Evolutionary conservation across 345 rosid genomes (phyloP).

Genomic region (Leavenworthia alabamica): DNA sequence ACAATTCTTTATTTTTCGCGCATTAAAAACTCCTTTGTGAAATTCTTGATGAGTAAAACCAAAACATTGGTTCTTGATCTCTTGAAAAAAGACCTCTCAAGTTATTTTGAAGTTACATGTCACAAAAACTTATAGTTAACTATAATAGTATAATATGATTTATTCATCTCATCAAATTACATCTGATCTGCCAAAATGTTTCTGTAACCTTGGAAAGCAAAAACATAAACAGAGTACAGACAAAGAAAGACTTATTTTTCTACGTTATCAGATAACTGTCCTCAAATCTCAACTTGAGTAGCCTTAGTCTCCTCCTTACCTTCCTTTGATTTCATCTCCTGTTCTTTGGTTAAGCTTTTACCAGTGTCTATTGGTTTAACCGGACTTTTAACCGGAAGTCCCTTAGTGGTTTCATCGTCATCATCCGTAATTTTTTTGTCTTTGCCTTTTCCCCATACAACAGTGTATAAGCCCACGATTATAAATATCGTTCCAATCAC

Average conservation of each 20-base stretch:
- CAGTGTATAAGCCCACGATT: slow-evolving; percentile 72
- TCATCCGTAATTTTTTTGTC: slow-evolving; percentile 31
- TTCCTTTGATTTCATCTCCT: slow-evolving; percentile 12
- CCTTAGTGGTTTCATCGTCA: slow-evolving; percentile 22
- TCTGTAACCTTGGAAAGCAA: slow-evolving; percentile 8
- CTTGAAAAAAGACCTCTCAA: too few species aligned
- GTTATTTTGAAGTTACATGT: slow-evolving; percentile 7
- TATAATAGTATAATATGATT: slow-evolving; percentile 14
- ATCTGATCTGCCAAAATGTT: slow-evolving; percentile 23
- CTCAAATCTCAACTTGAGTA: slow-evolving; percentile 16
- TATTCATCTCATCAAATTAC: slow-evolving; percentile 8
- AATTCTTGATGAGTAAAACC: slow-evolving; percentile 14
- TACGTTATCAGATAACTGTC: neutral
- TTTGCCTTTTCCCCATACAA: slow-evolving; percentile 93
- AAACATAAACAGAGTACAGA: slow-evolving; percentile 8
- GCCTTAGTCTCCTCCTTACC: slow-evolving; percentile 8
- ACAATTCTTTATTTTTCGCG: slow-evolving; percentile 9
- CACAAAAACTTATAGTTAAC: slow-evolving; percentile 19
- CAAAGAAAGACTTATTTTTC: slow-evolving; percentile 1
- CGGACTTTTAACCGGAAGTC: slow-evolving; percentile 44
- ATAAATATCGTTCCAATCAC: slow-evolving; percentile 72
- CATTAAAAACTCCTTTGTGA: slow-evolving; percentile 3
- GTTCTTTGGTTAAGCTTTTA: slow-evolving; percentile 15
- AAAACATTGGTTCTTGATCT: slow-evolving; percentile 2
- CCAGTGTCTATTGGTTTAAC: slow-evolving; percentile 14